phyloP scores from a whole-genome alignment of 805 yeast species.

The Saturnispora saitoi region DNA sequence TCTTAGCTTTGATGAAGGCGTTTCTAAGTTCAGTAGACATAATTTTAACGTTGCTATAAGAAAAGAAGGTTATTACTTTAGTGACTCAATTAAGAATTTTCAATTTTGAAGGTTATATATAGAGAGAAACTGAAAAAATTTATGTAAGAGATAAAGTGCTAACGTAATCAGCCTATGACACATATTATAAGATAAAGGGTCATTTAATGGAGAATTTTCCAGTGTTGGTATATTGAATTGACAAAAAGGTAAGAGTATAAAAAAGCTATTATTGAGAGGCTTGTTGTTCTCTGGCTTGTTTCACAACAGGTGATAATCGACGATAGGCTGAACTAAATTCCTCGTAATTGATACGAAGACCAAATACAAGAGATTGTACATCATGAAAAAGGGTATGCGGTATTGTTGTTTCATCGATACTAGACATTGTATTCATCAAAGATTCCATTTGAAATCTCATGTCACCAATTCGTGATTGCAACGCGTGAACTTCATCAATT shows the following conservation, averaged over 20 bases:
- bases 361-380: constrained; percentile 26
- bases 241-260: not conserved
- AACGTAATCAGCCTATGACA: too few species aligned
- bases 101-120: not conserved
- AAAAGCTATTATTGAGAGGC: not conserved
- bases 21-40: constrained; percentile 29
- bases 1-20: constrained; percentile 28
- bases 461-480: constrained; percentile 24
- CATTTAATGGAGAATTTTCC: not conserved
- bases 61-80: not conserved
- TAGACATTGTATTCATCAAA: constrained; percentile 29
- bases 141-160: too few species aligned
- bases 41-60: not conserved
- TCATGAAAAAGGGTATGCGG: constrained; percentile 36
- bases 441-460: constrained; percentile 35
- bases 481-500: constrained; percentile 29
- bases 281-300: not conserved
- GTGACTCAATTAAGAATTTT: not conserved
- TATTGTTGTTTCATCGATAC: constrained; percentile 36
- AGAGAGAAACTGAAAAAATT: not conserved
- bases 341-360: constrained; percentile 35
- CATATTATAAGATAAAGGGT: not conserved
- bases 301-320: not conserved
- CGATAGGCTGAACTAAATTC: not conserved
- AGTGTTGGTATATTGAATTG: not conserved